Percentiles rank a stretch among this genome's conserved stretches.
Evolutionary conservation across 1,284 basidiomycete genomes (phyloP).

Genomic region (Neolentinus lepideus): DNA sequence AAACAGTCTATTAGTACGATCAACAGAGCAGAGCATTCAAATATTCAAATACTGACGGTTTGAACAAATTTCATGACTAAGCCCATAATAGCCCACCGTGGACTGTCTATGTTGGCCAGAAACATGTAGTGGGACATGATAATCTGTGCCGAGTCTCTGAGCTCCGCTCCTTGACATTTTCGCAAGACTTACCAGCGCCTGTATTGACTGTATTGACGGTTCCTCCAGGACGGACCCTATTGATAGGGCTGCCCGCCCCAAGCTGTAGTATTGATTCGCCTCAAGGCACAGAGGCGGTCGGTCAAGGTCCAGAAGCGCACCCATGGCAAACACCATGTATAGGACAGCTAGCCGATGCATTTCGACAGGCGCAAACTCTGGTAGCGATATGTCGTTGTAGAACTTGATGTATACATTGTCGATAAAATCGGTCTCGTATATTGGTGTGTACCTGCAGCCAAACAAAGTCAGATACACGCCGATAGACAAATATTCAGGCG

Average conservation of each 20-base stretch:
- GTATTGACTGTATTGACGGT: slow-evolving; percentile 52
- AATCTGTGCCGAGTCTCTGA: slow-evolving; percentile 31
- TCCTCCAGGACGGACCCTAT: slow-evolving; percentile 58
- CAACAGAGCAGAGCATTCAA: neutral
- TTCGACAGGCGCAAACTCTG: slow-evolving; percentile 48
- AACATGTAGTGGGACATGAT: slow-evolving; percentile 71
- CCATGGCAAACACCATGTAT: slow-evolving; percentile 73
- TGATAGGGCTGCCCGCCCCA: slow-evolving; percentile 50
- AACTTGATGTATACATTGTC: slow-evolving; percentile 56
- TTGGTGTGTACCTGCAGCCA: slow-evolving; percentile 60
- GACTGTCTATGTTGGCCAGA: slow-evolving; percentile 53
- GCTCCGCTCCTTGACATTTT: slow-evolving; percentile 17
- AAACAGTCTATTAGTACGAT: slow-evolving; percentile 11
- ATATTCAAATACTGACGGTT: slow-evolving; percentile 39
- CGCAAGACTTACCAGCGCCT: slow-evolving; percentile 45
- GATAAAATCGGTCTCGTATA: slow-evolving; percentile 57
- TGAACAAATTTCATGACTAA: slow-evolving; percentile 60
- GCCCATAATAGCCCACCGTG: slow-evolving; percentile 64
- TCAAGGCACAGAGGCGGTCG: slow-evolving; percentile 40
- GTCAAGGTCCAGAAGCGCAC: slow-evolving; percentile 61
- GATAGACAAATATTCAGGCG: slow-evolving; percentile 12
- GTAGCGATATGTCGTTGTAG: slow-evolving; percentile 41
- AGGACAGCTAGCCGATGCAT: slow-evolving; percentile 64
- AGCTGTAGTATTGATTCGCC: slow-evolving; percentile 49
- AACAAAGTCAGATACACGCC: neutral